Conservation (phyloP, 768 basidiomycete species). For the Suillus cothurnatus region DNA sequence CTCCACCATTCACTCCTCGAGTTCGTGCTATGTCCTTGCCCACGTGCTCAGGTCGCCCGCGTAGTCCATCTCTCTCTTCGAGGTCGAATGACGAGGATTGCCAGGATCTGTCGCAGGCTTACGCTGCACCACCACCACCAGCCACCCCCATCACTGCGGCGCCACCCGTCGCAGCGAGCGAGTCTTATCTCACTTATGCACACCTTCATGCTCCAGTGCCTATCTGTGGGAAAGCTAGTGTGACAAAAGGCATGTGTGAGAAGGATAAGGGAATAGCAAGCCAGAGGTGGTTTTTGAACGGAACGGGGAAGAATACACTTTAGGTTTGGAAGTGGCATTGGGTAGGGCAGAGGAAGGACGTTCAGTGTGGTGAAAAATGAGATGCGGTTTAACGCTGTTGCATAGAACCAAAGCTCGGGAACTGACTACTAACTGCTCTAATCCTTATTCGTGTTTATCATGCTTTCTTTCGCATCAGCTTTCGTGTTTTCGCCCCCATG, state of each 20-base stretch:
- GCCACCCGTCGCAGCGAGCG: constrained; percentile 18
- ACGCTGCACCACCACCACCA: constrained; percentile 28
- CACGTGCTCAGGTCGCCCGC: constrained; percentile 12
- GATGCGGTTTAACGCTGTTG: background rate
- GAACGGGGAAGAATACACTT: constrained; percentile 26
- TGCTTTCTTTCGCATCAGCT: background rate
- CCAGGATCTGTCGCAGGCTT: constrained; percentile 32
- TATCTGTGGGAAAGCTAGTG: constrained; percentile 2
- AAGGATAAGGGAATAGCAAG: constrained; percentile 13
- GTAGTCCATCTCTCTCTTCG: constrained; percentile 19
- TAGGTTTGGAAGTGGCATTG: constrained; percentile 34
- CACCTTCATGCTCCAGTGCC: constrained; percentile 25
- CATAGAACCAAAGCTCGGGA: background rate
- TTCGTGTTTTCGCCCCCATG: background rate
- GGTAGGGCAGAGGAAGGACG: constrained; percentile 35
- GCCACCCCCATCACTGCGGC: constrained; percentile 27
- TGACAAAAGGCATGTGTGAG: constrained; percentile 3
- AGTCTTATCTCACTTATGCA: constrained; percentile 31
- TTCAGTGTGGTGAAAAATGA: constrained; percentile 28
- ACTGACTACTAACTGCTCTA: constrained; percentile 2
- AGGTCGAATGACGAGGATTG: constrained; percentile 19
- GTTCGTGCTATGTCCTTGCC: constrained; percentile 32
- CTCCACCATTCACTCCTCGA: constrained; percentile 18
- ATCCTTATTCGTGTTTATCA: constrained; percentile 2
- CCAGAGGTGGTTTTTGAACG: constrained; percentile 29